phyloP scores from a whole-genome alignment of 345 rosid species.

The Pistacia integerrima region DNA sequence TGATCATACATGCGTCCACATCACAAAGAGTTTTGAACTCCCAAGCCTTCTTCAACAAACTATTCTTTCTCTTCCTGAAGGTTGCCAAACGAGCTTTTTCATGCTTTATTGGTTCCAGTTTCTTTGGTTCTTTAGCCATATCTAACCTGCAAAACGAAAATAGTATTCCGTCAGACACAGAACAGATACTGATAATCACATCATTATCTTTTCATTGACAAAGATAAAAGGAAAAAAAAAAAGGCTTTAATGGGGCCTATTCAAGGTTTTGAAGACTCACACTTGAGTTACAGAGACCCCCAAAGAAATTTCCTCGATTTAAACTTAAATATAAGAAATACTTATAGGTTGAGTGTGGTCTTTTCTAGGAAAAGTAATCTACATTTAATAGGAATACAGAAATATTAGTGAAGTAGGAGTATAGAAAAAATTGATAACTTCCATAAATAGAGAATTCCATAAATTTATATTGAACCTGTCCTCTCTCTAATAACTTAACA shows the following conservation, averaged over 20 bases:
- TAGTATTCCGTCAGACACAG: background rate
- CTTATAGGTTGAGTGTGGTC: too few relatives aligned
- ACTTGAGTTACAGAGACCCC: too few relatives aligned
- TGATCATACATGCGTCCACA: slow-evolving; percentile 14
- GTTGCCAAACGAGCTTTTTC: slow-evolving; percentile 4
- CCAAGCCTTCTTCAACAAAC: slow-evolving; percentile 15
- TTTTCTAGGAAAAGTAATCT: too few relatives aligned
- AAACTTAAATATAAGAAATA: too few relatives aligned
- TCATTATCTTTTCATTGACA: background rate
- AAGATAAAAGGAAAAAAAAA: too few relatives aligned
- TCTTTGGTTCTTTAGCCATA: background rate
- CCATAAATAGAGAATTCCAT: background rate
- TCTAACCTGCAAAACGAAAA: background rate
- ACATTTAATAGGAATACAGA: too few relatives aligned
- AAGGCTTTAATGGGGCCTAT: too few relatives aligned
- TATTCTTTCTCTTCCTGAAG: slow-evolving; percentile 14
- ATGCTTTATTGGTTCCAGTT: slow-evolving; percentile 3
- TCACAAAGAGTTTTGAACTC: slow-evolving; percentile 16
- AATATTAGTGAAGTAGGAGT: background rate
- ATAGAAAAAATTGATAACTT: background rate
- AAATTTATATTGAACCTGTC: too few relatives aligned
- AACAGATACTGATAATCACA: background rate
- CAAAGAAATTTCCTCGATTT: too few relatives aligned
- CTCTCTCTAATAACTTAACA: too few relatives aligned
- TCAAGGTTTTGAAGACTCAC: too few relatives aligned